Evolutionary conservation across 352 stramenopile species (phyloP), one percentile per base, ranked within the genome.

Genomic region (Halophytophthora polymorphica): DNA sequence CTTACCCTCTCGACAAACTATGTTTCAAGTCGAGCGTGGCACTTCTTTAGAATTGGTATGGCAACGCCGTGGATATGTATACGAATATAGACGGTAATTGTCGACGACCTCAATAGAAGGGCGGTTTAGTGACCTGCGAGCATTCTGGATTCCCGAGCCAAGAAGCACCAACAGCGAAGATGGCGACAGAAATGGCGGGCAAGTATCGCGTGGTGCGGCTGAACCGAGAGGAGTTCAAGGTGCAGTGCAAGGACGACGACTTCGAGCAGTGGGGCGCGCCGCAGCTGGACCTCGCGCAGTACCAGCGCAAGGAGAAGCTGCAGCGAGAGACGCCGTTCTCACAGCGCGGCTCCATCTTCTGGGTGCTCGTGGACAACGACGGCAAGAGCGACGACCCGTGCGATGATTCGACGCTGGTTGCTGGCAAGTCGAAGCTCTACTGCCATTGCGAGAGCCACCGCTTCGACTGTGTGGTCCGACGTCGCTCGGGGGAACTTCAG

Each of bases 361-460:
- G 74, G 72, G 78, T 71, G 10, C 64, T 89, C 2, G 73, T 89
- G 13, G 71, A 80, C 40, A 42, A 35, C 14, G 25, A 18, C 33
- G 61, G 72, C 33, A 50, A 37, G 35, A 40, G 35, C 15, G 64
- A 64, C 23, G 45, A 64, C 13, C 45, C 7, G 17, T 54, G 53
- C 12, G 47, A 59, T n/a, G 53, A 70, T 28, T 55, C 42, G 2
- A 43, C 51, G 2, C 25, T 75, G 2, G 42, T 46, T 14, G 43
- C 50, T 13, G 56, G 44, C 10, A 18, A 53, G 17, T 56, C 64
- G 6, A 18, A 61, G 14, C 54, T 87, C 17, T 66, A 63, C 38
- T 83, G 64, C 42, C 73, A 86, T 33, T 87, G 75, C 31, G 77
- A 89, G 51, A 80, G 69, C 47, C 67, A 87, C 52, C 61, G 61